Evolutionary conservation across 352 stramenopile genomes (phyloP).

Genomic region (Globisporangium okanoganense): DNA sequence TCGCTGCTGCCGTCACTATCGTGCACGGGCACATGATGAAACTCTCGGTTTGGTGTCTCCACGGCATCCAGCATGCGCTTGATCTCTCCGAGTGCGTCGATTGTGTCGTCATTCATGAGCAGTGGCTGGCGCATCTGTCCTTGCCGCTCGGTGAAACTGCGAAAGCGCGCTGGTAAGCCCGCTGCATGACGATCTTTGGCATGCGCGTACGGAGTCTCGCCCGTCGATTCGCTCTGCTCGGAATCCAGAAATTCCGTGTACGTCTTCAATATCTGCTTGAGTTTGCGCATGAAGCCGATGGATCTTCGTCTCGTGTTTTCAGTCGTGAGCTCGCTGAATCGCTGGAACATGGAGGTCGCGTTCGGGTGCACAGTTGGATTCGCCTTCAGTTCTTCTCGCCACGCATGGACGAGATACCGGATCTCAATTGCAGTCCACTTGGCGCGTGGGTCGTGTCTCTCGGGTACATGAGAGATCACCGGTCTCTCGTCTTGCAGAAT

Average conservation of each 20-base stretch:
- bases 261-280: background rate
- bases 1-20: background rate
- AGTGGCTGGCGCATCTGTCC: background rate
- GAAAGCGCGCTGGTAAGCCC: background rate
- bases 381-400: background rate
- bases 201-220: background rate
- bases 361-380: background rate
- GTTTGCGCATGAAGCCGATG: background rate
- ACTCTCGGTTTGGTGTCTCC: background rate
- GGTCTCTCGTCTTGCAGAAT: background rate
- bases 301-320: background rate
- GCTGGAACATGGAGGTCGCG: background rate
- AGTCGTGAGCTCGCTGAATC: background rate
- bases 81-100: background rate
- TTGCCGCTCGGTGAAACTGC: background rate
- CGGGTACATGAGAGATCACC: background rate
- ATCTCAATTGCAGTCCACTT: background rate
- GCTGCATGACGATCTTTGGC: background rate
- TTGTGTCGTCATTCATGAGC: background rate
- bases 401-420: background rate
- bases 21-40: background rate
- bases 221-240: background rate
- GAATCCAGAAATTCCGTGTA: slow-evolving; percentile 1
- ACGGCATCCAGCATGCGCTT: background rate
- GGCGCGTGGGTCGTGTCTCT: background rate